phyloP scores from a whole-genome alignment of 1,284 basidiomycete species.

The Trichosporon ovoides region DNA sequence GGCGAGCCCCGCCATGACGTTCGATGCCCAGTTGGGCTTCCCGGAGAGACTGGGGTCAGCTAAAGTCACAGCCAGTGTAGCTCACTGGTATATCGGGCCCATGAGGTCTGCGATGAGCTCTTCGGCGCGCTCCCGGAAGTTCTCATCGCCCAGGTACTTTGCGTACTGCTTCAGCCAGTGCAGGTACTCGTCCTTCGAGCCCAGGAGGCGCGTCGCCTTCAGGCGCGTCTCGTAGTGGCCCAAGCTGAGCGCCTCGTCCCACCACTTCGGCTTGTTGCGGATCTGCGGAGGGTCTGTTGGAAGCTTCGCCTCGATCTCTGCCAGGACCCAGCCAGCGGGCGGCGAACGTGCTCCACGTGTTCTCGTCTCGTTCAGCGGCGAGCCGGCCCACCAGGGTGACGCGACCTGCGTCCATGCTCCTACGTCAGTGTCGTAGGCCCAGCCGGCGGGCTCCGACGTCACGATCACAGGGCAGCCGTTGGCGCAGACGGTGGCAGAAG shows the following conservation, averaged over 20 bases:
- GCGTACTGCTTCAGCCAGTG: constrained; percentile 68
- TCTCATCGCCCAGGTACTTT: constrained; percentile 76
- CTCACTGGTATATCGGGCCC: constrained; percentile 77
- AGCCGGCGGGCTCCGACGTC: constrained; percentile 65
- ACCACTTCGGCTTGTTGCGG: constrained; percentile 59
- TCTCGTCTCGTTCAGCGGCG: constrained; percentile 15
- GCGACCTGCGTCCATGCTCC: constrained; percentile 66
- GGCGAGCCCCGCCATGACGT: constrained; percentile 10
- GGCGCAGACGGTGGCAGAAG: constrained; percentile 61
- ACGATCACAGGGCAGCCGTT: constrained; percentile 73
- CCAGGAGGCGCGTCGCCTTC: constrained; percentile 63
- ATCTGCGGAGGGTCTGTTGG: constrained; percentile 32
- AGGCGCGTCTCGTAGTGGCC: constrained; percentile 77
- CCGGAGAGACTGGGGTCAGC: constrained; percentile 10
- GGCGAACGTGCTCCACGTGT: constrained; percentile 7
- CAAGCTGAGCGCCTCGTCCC: constrained; percentile 68
- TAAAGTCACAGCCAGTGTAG: constrained; percentile 15
- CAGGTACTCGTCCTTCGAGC: constrained; percentile 77
- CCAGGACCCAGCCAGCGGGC: constrained; percentile 19
- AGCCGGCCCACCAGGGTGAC: constrained; percentile 65
- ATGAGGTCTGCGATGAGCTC: constrained; percentile 80
- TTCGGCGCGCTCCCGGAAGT: constrained; percentile 74
- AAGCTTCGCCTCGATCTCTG: constrained; percentile 24
- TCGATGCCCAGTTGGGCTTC: constrained; percentile 11
- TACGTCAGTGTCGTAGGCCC: constrained; percentile 67